Base-by-base conservation (phyloP, 495 filamentous ascomycete genomes). In the Astrothelium subdiscretum region DNA sequence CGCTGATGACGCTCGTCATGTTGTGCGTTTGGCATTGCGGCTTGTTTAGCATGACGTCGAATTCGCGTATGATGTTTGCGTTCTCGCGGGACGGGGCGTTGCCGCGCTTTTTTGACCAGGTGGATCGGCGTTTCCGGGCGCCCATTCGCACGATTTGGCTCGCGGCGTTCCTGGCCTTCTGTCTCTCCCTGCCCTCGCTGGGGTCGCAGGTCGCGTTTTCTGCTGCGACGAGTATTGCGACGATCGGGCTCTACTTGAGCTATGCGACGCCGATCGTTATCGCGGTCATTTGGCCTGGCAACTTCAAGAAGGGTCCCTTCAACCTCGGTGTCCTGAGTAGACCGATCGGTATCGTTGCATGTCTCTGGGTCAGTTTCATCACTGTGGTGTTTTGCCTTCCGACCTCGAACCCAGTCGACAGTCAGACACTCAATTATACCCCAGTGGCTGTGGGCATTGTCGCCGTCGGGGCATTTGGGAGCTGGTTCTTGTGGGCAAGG, bases 211-310 rank as follows among this genome's bases (percentile, higher is more conserved):
- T 86, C 15, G 85, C 82, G 27, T 89, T 83, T 70, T 72, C 76
- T 32, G 85, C 81, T 13, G 85, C 80, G 44, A 86, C 82, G 10
- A 81, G 75, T 12, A 82, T 86, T 57, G 82, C 80, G 11, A 87
- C 85, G 15, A 87, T 88, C 57, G 80, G 83, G 3, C 73, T 88
- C 6, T 85, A 85, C 26, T 76, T 86, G 22, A 83, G 79, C 59
- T 89, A 88, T 69, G 84, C 83, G 1, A 70, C 84, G 15, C 85
- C 83, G 0, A 85, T 87, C 65, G 71, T 87, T 43, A 83, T 83
- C 62, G 80, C 77, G 0, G 54, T 81, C 20, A 70, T 83, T 59
- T 84, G 77, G 69, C 71, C 66, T 4, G 31, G 27, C 3, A 60
- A 65, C 31, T 71, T 70, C 64, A 60, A 62, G 35, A 66, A 66